Percentiles rank a stretch among this genome's conserved stretches.
phyloP scores from a whole-genome alignment of 305 asterid species.

The Petunia hybrid region DNA sequence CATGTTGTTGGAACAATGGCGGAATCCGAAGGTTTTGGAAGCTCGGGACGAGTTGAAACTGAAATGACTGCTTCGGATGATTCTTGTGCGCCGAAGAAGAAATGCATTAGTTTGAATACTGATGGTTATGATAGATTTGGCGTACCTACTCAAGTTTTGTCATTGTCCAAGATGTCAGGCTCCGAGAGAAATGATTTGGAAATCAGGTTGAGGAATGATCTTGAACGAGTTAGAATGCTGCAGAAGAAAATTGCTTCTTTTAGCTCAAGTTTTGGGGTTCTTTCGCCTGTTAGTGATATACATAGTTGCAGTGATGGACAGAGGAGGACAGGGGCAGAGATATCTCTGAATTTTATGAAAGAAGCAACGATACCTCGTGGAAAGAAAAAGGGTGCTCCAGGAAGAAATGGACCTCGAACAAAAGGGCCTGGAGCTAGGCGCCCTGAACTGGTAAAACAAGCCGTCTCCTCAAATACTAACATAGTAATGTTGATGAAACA shows the following conservation, averaged over 20 bases:
- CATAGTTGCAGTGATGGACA: slow-evolving; percentile 50
- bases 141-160: slow-evolving; percentile 66
- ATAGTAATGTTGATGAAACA: slow-evolving; percentile 52
- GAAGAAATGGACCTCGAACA: slow-evolving; percentile 42
- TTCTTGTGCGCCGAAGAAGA: slow-evolving; percentile 61
- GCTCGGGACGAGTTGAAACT: slow-evolving; percentile 60
- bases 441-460: slow-evolving; percentile 49
- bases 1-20: slow-evolving; percentile 46
- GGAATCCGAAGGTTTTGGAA: slow-evolving; percentile 80
- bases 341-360: slow-evolving; percentile 13
- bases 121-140: slow-evolving; percentile 70
- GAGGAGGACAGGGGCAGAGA: slow-evolving; percentile 43
- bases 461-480: not conserved
- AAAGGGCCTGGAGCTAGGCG: slow-evolving; percentile 47
- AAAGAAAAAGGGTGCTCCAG: slow-evolving; percentile 41
- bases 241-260: slow-evolving; percentile 57
- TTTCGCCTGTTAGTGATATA: slow-evolving; percentile 61
- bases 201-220: slow-evolving; percentile 72
- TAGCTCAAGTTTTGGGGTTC: slow-evolving; percentile 50
- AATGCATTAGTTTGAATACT: slow-evolving; percentile 75
- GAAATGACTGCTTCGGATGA: slow-evolving; percentile 49
- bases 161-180: slow-evolving; percentile 60
- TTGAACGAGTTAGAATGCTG: slow-evolving; percentile 59
- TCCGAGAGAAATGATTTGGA: slow-evolving; percentile 63
- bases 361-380: slow-evolving; percentile 28